Conservation (phyloP, 164 flowering plant genomes). For the Aristolochia contorta region DNA sequence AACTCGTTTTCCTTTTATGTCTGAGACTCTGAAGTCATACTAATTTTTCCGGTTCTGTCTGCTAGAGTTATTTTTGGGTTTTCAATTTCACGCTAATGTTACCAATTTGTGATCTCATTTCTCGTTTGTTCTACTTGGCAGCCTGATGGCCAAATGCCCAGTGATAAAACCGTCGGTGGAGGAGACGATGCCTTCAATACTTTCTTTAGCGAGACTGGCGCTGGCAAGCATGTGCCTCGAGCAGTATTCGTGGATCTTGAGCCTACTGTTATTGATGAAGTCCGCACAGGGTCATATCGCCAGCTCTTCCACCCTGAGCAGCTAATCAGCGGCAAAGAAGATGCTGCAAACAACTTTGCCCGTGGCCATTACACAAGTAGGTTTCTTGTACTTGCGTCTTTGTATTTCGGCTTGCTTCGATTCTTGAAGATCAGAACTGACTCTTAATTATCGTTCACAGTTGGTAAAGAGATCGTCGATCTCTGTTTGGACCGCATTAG, state of each 20-base stretch:
- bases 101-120: no score
- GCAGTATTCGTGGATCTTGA: slow-evolving; percentile 56
- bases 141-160: slow-evolving; percentile 80
- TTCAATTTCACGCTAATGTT: no score
- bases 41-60: no score
- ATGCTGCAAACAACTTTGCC: slow-evolving; percentile 62
- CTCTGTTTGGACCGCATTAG: slow-evolving; percentile 47
- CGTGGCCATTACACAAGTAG: slow-evolving; percentile 62
- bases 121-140: slow-evolving; percentile 7
- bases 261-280: slow-evolving; percentile 63
- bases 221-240: slow-evolving; percentile 54
- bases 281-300: slow-evolving; percentile 49
- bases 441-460: slow-evolving; percentile 7
- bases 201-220: slow-evolving; percentile 60
- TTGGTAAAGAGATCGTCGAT: slow-evolving; percentile 57
- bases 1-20: no score
- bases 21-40: no score
- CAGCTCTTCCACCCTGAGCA: slow-evolving; percentile 57
- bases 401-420: neutral
- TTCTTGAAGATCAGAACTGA: neutral
- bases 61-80: no score
- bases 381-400: neutral
- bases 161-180: slow-evolving; percentile 64
- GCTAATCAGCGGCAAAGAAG: slow-evolving; percentile 61
- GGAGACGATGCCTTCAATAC: slow-evolving; percentile 86